Evolutionary conservation across 139 green algal genomes (phyloP).

Genomic region (Cymbomonas tetramitiformis): DNA sequence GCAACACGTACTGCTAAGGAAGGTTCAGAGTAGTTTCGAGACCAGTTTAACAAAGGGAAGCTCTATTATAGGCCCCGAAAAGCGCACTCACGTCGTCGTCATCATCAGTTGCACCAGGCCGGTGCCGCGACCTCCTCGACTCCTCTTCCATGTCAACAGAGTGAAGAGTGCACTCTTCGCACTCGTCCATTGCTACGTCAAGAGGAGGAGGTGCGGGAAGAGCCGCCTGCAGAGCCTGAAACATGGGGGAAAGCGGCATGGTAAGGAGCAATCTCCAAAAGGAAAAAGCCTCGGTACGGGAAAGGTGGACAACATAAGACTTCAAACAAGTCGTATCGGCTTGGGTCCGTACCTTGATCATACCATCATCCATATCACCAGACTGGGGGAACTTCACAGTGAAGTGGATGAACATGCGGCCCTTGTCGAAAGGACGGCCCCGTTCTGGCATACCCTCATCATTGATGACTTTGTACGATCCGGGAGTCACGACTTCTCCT

Average conservation of each 20-base stretch:
- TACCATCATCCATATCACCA: constrained; percentile 16
- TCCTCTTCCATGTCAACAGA: constrained; percentile 81
- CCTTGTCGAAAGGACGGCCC: constrained; percentile 62
- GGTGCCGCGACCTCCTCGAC: constrained; percentile 40
- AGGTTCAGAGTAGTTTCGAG: too few relatives aligned
- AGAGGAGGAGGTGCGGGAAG: constrained; percentile 12
- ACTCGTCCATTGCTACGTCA: constrained; percentile 59
- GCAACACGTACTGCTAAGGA: too few relatives aligned
- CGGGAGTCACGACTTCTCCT: constrained; percentile 80
- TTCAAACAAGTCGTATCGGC: background rate
- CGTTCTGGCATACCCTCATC: constrained; percentile 93
- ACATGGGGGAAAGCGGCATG: constrained; percentile 2
- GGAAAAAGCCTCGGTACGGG: background rate
- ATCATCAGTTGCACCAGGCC: constrained; percentile 29
- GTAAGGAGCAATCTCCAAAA: background rate
- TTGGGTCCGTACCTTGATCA: background rate
- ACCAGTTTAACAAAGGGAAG: too few relatives aligned
- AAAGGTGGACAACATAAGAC: constrained; percentile 3
- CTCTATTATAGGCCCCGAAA: too few relatives aligned
- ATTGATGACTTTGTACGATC: constrained; percentile 33
- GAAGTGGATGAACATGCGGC: constrained; percentile 33
- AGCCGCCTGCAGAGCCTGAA: constrained; percentile 22
- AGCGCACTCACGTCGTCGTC: constrained; percentile 72
- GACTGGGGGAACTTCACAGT: constrained; percentile 65
- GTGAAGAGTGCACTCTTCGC: constrained; percentile 50